These are phyloP conservation scores for Asterochloris sp. DNA, from an alignment of 139 green algal species.

Conservation along the genomic window DNA sequence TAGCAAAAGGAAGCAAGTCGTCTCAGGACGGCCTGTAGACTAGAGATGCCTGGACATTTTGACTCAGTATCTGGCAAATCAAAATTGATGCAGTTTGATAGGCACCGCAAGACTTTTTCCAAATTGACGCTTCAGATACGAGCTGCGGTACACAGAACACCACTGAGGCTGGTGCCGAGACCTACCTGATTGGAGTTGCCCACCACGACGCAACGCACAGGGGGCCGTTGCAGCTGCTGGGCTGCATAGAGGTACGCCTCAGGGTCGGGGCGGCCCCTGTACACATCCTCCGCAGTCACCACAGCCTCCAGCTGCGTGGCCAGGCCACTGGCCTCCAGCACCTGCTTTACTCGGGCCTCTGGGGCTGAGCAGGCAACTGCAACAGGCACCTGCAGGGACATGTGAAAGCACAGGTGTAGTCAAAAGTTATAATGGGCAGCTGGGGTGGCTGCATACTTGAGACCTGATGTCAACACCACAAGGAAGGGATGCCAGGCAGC, in stretches of 20 bases:
- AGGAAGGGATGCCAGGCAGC: too few species aligned
- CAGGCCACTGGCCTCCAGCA: constrained; percentile 54
- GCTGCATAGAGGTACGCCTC: constrained; percentile 75
- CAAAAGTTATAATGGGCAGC: background rate
- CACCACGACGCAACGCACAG: constrained; percentile 87
- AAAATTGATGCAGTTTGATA: too few species aligned
- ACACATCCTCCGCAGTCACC: constrained; percentile 77
- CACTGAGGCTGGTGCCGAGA: background rate
- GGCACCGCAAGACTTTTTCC: too few species aligned
- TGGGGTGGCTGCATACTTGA: too few species aligned
- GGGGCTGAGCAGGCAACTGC: constrained; percentile 68
- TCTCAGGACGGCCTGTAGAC: too few species aligned
- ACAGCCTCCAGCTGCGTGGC: constrained; percentile 64
- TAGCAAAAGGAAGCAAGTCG: too few species aligned
- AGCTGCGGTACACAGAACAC: too few species aligned
- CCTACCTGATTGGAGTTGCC: constrained; percentile 48
- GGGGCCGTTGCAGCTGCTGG: constrained; percentile 71
- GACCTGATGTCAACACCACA: too few species aligned
- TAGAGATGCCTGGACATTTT: too few species aligned
- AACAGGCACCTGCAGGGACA: constrained; percentile 52
- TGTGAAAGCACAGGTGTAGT: background rate
- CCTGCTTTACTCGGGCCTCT: constrained; percentile 38
- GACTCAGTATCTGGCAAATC: too few species aligned
- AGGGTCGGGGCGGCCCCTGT: constrained; percentile 64
- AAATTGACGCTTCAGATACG: too few species aligned